Evolutionary conservation across 768 basidiomycete species (phyloP), one percentile per base, ranked within the genome.

Genomic region (Rhodocollybia butyracea): DNA sequence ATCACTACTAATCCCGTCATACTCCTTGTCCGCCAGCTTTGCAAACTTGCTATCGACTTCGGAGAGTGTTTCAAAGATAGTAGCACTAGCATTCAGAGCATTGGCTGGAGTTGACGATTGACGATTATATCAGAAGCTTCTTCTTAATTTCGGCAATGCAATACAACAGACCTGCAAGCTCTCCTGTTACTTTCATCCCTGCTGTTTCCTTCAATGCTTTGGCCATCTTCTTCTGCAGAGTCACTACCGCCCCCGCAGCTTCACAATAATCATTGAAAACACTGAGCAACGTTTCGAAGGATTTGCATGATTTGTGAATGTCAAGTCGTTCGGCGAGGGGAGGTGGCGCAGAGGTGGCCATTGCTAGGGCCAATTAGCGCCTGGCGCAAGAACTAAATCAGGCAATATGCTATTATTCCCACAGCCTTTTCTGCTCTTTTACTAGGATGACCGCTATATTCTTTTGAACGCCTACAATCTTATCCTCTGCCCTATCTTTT

Each of bases 281-380:
- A 59, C 74, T 78, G 55, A 89, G 78, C 29, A 91, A 78, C 11
- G 74, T 72, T 60, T 92, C 89, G 53, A 91, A 73, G 2, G 87
- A 77, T 66, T 85, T 87, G 77, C 91, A 91, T 5, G 87, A 83
- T 68, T 86, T 91, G 76, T 91, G 90, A 13, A 92, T 78, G 59
- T 91, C 89, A 17, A 73, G 65, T 21, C 88, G 80, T 54, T 91
- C 89, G 7, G 81, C 78, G 8, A 86, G 68, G 19, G 66, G 60
- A 29, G 55, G 63, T 48, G 42, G 57, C 17, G 48, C 51, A 19
- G 53, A 26, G 22, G 63, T 63, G 32, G 66, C 62, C 66, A 68
- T 67, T 29, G 45, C 34, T 36, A 36, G 39, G 39, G n/a, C 15
- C 21, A n/a, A 19, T 19, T 19, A 40, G 39, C 15, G 21, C 21